These are phyloP conservation scores for Colletotrichum caudatum DNA, from an alignment of 2,329 filamentous ascomycete genomes.

Conservation along the genomic window DNA sequence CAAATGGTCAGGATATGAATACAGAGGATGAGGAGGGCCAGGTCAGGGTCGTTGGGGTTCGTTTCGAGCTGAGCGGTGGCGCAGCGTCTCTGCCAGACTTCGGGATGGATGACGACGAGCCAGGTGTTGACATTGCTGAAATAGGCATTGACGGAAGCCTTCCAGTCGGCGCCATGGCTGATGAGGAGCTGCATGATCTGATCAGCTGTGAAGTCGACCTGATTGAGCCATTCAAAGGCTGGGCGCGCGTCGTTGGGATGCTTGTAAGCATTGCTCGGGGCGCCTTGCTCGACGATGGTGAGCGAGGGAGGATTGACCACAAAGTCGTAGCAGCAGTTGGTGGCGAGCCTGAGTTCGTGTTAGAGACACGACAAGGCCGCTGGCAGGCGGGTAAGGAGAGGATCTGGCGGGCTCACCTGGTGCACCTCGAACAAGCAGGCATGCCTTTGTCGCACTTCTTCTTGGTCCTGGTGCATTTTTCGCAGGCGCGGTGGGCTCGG, in stretches of 20 bases:
- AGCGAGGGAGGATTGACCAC: constrained; percentile 53
- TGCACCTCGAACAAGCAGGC: constrained; percentile 52
- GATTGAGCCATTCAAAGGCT: constrained; percentile 47
- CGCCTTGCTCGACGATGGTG: constrained; percentile 47
- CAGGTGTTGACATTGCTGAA: constrained; percentile 58
- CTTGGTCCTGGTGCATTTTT: constrained; percentile 54
- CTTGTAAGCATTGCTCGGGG: constrained; percentile 44
- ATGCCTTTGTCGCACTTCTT: constrained; percentile 55
- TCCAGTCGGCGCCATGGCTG: constrained; percentile 53
- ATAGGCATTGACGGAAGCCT: constrained; percentile 52
- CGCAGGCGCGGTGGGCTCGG: constrained; percentile 53
- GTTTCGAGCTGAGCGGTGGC: constrained; percentile 51
- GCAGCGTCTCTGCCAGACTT: constrained; percentile 43
- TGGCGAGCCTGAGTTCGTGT: constrained; percentile 35
- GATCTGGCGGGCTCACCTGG: constrained; percentile 45
- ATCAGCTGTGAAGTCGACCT: constrained; percentile 51
- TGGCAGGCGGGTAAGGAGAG: background rate
- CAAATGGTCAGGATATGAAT: constrained; percentile 58
- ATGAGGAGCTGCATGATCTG: constrained; percentile 56
- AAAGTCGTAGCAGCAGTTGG: constrained; percentile 53
- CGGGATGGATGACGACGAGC: constrained; percentile 56
- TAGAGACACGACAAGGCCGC: constrained; percentile 2
- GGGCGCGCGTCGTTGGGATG: constrained; percentile 16
- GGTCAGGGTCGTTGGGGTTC: constrained; percentile 45
- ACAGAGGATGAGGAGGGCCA: constrained; percentile 56